These are phyloP conservation scores for Aspergillus conjunctus DNA, from an alignment of 495 filamentous ascomycete genomes.

Conservation along the genomic window DNA sequence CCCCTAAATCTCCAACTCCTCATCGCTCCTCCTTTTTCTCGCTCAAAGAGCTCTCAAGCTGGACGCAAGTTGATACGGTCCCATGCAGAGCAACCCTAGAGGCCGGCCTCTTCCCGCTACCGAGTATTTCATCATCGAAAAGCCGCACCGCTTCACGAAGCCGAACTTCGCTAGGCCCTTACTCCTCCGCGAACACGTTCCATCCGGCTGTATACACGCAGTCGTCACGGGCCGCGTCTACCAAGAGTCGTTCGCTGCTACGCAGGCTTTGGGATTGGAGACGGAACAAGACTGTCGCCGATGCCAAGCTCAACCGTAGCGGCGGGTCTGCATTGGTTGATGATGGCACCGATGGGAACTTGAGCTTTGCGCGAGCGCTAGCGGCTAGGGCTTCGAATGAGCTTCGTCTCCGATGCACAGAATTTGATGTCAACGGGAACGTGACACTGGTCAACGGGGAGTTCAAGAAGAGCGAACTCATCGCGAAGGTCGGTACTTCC, in stretches of 20 bases:
- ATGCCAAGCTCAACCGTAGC: conserved; percentile 27
- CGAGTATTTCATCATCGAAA: conserved; percentile 9
- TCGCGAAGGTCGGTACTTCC: conserved; percentile 74
- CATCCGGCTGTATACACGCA: not conserved
- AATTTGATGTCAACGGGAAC: conserved; percentile 91
- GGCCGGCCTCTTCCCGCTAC: conserved; percentile 9
- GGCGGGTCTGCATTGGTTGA: conserved; percentile 34
- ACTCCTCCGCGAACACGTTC: conserved; percentile 1
- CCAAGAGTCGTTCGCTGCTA: conserved; percentile 52
- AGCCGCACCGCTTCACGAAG: conserved; percentile 19
- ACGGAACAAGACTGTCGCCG: conserved; percentile 32
- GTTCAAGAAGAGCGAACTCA: conserved; percentile 95
- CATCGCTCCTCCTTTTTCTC: conserved; percentile 13
- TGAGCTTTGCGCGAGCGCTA: conserved; percentile 60
- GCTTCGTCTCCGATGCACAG: conserved; percentile 84
- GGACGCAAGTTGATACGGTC: conserved; percentile 24
- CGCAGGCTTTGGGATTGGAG: conserved; percentile 57
- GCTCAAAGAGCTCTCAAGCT: conserved; percentile 28
- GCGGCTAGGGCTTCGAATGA: conserved; percentile 76
- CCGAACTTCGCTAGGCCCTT: conserved; percentile 11
- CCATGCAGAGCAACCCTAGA: conserved; percentile 21
- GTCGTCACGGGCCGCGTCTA: conserved; percentile 41
- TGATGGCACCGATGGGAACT: conserved; percentile 42
- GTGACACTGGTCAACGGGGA: conserved; percentile 94
- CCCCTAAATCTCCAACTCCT: conserved; percentile 10